Conservation (phyloP, 257 asterid species). For the Solanum medicagineum region DNA sequence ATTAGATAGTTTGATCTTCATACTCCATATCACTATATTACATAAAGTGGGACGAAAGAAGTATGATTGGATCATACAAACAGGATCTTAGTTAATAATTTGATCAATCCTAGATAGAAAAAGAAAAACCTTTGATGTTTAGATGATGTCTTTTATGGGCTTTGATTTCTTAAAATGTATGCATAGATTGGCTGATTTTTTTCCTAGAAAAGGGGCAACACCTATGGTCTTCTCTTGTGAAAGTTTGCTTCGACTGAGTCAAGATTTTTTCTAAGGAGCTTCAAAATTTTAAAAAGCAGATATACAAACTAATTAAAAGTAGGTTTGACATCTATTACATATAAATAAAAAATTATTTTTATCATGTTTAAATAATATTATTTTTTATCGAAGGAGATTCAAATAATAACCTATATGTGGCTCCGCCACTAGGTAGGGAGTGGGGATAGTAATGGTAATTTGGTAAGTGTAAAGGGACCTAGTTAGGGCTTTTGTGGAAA, state of each 20-base stretch:
- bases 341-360: too few relatives aligned
- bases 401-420: too few relatives aligned
- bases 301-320: too few relatives aligned
- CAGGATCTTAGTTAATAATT: slow-evolving; percentile 4
- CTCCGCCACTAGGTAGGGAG: too few relatives aligned
- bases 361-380: too few relatives aligned
- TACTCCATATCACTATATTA: not conserved
- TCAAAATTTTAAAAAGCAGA: too few relatives aligned
- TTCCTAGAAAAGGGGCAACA: slow-evolving; percentile 24
- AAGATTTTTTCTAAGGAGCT: too few relatives aligned
- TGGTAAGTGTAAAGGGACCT: slow-evolving; percentile 16
- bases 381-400: too few relatives aligned
- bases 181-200: slow-evolving; percentile 27
- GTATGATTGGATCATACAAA: too few relatives aligned
- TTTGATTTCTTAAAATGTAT: slow-evolving; percentile 23
- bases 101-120: slow-evolving; percentile 34
- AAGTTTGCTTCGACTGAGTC: not conserved
- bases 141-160: slow-evolving; percentile 25
- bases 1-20: not conserved
- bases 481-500: slow-evolving; percentile 65
- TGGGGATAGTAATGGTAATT: slow-evolving; percentile 6
- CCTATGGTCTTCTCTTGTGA: slow-evolving; percentile 13
- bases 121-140: slow-evolving; percentile 26
- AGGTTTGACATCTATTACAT: too few relatives aligned
- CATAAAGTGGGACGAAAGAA: not conserved